These are phyloP conservation scores for Tylopilus rubrobrunneus DNA, from an alignment of 768 basidiomycete species.

Conservation along the genomic window DNA sequence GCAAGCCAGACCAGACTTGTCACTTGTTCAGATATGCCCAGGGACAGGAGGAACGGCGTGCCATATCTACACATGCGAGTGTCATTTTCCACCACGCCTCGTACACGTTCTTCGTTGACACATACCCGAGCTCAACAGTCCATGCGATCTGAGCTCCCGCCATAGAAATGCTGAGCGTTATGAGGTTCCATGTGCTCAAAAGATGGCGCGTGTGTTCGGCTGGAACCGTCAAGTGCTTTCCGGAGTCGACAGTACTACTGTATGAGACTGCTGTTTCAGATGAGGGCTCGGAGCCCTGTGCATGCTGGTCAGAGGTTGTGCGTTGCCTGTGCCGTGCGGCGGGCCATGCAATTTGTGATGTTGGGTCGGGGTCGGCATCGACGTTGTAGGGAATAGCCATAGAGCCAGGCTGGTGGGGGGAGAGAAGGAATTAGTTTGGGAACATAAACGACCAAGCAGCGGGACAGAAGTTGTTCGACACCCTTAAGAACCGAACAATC, in stretches of 20 bases:
- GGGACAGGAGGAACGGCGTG: conserved; percentile 83
- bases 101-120: conserved; percentile 8
- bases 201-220: conserved; percentile 27
- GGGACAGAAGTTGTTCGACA: not conserved
- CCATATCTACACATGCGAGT: conserved; percentile 63
- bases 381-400: conserved; percentile 60
- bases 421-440: not conserved
- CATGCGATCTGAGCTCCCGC: conserved; percentile 92
- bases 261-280: conserved; percentile 24
- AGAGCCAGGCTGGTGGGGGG: conserved; percentile 7
- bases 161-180: conserved; percentile 87
- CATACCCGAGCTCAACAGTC: conserved; percentile 92
- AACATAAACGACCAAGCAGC: conserved; percentile 8
- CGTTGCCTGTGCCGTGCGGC: conserved; percentile 36
- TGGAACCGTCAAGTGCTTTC: conserved; percentile 17
- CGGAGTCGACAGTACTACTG: conserved; percentile 31
- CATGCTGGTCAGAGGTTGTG: conserved; percentile 21
- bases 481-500: conserved; percentile 16
- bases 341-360: conserved; percentile 78
- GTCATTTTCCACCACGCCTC: conserved; percentile 1
- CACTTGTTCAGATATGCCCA: conserved; percentile 81
- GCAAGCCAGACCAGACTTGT: conserved; percentile 96
- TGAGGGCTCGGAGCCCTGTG: conserved; percentile 18
- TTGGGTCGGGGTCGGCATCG: conserved; percentile 68
- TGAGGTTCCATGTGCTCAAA: conserved; percentile 61